Evolutionary conservation across 768 basidiomycete genomes (phyloP).

Genomic region (Sistotremastrum suecicum): DNA sequence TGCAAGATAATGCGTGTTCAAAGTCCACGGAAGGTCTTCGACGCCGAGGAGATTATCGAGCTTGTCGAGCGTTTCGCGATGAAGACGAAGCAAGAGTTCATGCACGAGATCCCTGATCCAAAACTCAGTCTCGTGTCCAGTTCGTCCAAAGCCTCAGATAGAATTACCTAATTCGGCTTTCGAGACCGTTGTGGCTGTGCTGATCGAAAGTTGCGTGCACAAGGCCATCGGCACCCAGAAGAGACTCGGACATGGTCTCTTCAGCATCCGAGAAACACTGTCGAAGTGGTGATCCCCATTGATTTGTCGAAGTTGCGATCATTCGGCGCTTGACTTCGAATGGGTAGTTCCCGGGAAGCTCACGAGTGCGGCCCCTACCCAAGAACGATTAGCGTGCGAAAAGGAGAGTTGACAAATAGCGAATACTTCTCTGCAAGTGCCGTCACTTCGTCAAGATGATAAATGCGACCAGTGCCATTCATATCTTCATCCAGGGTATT

Average conservation of each 20-base stretch:
- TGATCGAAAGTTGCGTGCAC: too few relatives aligned
- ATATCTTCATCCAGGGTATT: neutral
- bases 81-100: neutral
- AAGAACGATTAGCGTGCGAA: neutral
- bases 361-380: slow-evolving; percentile 50
- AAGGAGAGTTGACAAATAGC: neutral
- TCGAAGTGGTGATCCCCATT: slow-evolving; percentile 24
- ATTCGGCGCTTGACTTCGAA: slow-evolving; percentile 42
- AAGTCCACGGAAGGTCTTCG: slow-evolving; percentile 35
- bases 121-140: too few relatives aligned
- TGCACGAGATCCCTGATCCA: neutral
- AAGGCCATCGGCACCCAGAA: too few relatives aligned
- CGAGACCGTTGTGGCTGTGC: too few relatives aligned
- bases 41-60: slow-evolving; percentile 36
- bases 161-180: too few relatives aligned
- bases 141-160: too few relatives aligned
- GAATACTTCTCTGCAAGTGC: slow-evolving; percentile 6
- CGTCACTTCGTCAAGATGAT: slow-evolving; percentile 7
- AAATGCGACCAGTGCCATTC: too few relatives aligned
- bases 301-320: slow-evolving; percentile 27
- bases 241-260: too few relatives aligned
- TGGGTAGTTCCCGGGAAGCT: slow-evolving; percentile 54
- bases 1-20: slow-evolving; percentile 36
- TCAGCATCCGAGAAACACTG: too few relatives aligned
- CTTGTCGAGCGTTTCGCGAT: slow-evolving; percentile 5